A percentile compares a stretch with the other conserved stretches of the same genome.
These are phyloP conservation scores for Apophysomyces ossiformis DNA, from an alignment of 371 early-diverging fungal genomes.

Conservation along the genomic window DNA sequence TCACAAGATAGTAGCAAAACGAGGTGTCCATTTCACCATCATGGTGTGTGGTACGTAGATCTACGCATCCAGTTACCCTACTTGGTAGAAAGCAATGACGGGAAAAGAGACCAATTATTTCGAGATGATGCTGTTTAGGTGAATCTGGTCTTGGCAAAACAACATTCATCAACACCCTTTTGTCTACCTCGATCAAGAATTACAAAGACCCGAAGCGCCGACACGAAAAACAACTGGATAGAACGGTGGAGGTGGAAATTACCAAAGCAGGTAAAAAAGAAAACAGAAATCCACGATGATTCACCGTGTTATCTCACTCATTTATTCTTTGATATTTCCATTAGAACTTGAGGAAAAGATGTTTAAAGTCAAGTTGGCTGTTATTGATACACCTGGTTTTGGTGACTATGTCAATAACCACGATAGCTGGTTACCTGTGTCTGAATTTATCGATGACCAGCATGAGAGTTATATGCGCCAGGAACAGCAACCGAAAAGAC, in stretches of 20 bases:
- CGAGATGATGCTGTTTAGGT: constrained; percentile 16
- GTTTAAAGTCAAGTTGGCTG: constrained; percentile 90
- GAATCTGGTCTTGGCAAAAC: constrained; percentile 73
- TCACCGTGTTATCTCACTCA: neutral
- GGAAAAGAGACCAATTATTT: neutral
- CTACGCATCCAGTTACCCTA: neutral
- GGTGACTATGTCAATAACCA: constrained; percentile 83
- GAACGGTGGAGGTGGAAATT: constrained; percentile 67
- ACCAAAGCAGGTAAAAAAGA: constrained; percentile 61
- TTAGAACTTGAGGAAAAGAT: constrained; percentile 94
- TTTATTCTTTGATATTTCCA: neutral
- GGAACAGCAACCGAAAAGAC: constrained; percentile 61
- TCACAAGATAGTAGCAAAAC: constrained; percentile 92
- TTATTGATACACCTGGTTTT: constrained; percentile 92
- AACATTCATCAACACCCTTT: constrained; percentile 83
- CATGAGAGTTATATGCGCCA: constrained; percentile 88
- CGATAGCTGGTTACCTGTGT: constrained; percentile 73
- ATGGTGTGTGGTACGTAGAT: constrained; percentile 91
- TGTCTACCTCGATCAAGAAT: constrained; percentile 62
- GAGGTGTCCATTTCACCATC: constrained; percentile 91
- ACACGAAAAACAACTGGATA: constrained; percentile 51
- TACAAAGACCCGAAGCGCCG: constrained; percentile 53
- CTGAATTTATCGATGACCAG: constrained; percentile 91
- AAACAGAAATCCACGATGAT: too few species aligned
- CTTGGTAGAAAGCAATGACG: neutral